Evolutionary conservation across 768 basidiomycete species (phyloP).

Genomic region (Astraeus odoratus): DNA sequence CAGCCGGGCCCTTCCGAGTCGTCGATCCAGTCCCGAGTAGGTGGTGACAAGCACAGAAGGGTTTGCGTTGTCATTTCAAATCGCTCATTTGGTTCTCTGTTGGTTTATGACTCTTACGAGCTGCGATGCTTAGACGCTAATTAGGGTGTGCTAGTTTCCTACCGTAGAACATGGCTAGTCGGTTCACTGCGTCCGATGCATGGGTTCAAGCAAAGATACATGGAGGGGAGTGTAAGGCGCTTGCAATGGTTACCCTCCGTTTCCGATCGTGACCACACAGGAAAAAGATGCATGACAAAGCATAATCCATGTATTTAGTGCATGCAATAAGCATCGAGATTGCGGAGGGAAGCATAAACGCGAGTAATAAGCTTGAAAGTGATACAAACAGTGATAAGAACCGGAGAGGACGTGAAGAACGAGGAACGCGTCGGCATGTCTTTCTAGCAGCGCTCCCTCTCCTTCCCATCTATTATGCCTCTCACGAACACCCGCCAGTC

Average conservation of each 20-base stretch:
- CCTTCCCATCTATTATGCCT: neutral
- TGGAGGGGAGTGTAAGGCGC: too few relatives aligned
- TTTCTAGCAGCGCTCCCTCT: neutral
- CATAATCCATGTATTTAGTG: constrained; percentile 1
- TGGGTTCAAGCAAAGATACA: too few relatives aligned
- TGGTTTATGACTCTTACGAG: neutral
- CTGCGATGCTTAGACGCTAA: too few relatives aligned
- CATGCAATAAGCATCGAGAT: neutral
- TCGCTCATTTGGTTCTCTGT: neutral
- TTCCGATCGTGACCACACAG: too few relatives aligned
- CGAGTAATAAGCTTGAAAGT: constrained; percentile 1
- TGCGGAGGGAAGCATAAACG: neutral
- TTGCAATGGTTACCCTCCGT: too few relatives aligned
- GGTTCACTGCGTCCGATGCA: too few relatives aligned
- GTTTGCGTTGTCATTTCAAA: too few relatives aligned
- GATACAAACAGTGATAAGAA: neutral
- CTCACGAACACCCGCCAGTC: neutral
- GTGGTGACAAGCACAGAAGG: constrained; percentile 1
- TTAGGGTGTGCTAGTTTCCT: too few relatives aligned
- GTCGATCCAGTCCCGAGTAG: neutral
- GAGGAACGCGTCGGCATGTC: neutral
- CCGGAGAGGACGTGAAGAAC: neutral
- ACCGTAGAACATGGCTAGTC: too few relatives aligned
- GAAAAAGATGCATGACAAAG: constrained; percentile 3
- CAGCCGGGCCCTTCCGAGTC: constrained; percentile 5